Base-by-base conservation (phyloP, 345 rosid genomes). In the Rhodamnia argentea region DNA sequence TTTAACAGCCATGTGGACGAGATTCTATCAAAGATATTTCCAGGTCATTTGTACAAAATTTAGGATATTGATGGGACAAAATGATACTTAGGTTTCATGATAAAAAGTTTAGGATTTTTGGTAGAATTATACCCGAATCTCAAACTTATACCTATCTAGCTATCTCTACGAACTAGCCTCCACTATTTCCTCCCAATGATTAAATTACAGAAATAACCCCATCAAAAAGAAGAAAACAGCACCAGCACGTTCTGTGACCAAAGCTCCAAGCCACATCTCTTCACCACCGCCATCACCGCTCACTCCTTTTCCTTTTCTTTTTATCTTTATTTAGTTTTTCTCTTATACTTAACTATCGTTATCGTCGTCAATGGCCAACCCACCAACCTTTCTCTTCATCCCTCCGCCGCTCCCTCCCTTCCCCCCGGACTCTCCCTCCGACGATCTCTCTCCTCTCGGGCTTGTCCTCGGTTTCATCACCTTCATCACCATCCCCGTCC, bases 401-500 rank as follows among this genome's bases (percentile, higher is more conserved):
- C 14, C 86, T 87, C 58, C 60, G n/a, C 90, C 92, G 37, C 92
- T 95, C 0, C 94, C 94, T 50, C 92, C 96, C 2, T 93, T 94
- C 88, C 96, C 98, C 0, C 89, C 89, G 0, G 82, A 94, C 12
- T 88, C 96, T 7, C 87, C 91, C 18, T 91, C 87, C 86, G 88
- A 93, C 70, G 96, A 94, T 88, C 82, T 96, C 40, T 89, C 98
- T 26, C 94, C 98, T 62, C 92, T 95, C 13, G 93, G 91, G 86
- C 90, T 94, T 90, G 87, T 94, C 37, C 93, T 95, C 57, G 95
- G 92, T 54, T 85, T 96, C 84, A 52, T 96, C 23, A 98, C 98
- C 2, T 54, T 95, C 86, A 84, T 95, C 92, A 92, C 96, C 74
- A 91, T 95, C 91, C 95, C 96, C 16, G 89, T 92, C 85, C 86